Evolutionary conservation across 148 eudicot species (phyloP).

Genomic region (Chenopodium quinoa): DNA sequence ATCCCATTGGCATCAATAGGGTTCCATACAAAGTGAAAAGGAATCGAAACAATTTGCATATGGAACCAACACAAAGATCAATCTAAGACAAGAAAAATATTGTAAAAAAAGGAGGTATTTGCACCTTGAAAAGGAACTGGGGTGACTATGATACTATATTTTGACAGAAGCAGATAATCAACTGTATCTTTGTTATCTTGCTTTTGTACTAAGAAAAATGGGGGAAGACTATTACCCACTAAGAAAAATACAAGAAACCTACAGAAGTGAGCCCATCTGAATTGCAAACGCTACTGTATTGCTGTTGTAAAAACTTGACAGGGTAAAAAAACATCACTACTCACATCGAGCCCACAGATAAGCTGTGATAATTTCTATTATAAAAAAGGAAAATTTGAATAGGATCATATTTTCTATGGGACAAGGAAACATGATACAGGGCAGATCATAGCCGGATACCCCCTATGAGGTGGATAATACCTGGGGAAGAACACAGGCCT

Average conservation of each 20-base stretch:
- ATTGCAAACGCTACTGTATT: conserved; percentile 24
- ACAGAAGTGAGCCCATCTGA: conserved; percentile 19
- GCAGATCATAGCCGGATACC: conserved; percentile 37
- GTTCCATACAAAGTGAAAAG: neutral
- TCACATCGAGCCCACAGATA: conserved; percentile 26
- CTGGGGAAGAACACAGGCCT: conserved; percentile 22
- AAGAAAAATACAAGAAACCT: conserved; percentile 32
- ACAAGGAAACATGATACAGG: conserved; percentile 52
- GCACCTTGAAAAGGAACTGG: conserved; percentile 20
- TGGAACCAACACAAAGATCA: neutral
- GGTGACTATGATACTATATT: conserved; percentile 29
- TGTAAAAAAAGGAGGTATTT: neutral
- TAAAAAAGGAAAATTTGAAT: conserved; percentile 31
- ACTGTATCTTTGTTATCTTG: conserved; percentile 27
- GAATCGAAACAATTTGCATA: neutral
- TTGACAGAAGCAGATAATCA: conserved; percentile 24
- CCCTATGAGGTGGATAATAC: conserved; percentile 10
- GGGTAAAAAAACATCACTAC: conserved; percentile 19
- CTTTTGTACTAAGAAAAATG: conserved; percentile 39
- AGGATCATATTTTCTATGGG: conserved; percentile 47
- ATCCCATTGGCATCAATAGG: neutral
- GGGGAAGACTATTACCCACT: conserved; percentile 24
- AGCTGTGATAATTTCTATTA: conserved; percentile 34
- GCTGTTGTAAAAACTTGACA: conserved; percentile 21
- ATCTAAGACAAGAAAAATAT: neutral